Conservation (phyloP, 192 early-diverging fungal genomes). For the Bifiguratus adelaidae region DNA sequence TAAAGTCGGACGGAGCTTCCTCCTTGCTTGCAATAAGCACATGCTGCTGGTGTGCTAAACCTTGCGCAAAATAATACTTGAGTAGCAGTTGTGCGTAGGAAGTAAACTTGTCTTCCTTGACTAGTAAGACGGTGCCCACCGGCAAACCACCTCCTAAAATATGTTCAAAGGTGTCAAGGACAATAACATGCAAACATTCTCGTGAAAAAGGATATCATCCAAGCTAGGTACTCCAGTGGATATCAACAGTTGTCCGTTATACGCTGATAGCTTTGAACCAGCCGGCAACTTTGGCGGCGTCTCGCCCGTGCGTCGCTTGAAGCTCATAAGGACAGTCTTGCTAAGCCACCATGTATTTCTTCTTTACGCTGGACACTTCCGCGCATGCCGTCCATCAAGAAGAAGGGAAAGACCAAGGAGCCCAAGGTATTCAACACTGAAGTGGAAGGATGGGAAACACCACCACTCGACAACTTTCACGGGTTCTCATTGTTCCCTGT, state of each 20-base stretch:
- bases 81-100: conserved; percentile 69
- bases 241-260: conserved; percentile 65
- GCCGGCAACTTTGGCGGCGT: conserved; percentile 49
- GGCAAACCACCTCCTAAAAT: conserved; percentile 78
- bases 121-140: conserved; percentile 63
- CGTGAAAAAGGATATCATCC: conserved; percentile 54
- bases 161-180: conserved; percentile 9
- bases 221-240: conserved; percentile 79
- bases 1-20: conserved; percentile 43
- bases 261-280: conserved; percentile 64
- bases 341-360: too few species aligned
- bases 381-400: too few species aligned
- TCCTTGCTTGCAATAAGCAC: conserved; percentile 63
- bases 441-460: too few species aligned
- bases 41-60: conserved; percentile 62
- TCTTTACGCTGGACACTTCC: too few species aligned
- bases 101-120: conserved; percentile 72
- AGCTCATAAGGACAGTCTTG: conserved; percentile 17
- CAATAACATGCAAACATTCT: neutral
- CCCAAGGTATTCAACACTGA: too few species aligned
- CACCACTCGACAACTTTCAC: conserved; percentile 31
- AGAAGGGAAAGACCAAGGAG: too few species aligned
- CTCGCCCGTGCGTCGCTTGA: conserved; percentile 43
- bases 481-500: conserved; percentile 46
- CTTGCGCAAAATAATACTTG: conserved; percentile 83